A percentile compares a stretch with the other conserved stretches of the same genome.
Evolutionary conservation across 768 basidiomycete species (phyloP).

Genomic region (Fibroporia radiculosa): DNA sequence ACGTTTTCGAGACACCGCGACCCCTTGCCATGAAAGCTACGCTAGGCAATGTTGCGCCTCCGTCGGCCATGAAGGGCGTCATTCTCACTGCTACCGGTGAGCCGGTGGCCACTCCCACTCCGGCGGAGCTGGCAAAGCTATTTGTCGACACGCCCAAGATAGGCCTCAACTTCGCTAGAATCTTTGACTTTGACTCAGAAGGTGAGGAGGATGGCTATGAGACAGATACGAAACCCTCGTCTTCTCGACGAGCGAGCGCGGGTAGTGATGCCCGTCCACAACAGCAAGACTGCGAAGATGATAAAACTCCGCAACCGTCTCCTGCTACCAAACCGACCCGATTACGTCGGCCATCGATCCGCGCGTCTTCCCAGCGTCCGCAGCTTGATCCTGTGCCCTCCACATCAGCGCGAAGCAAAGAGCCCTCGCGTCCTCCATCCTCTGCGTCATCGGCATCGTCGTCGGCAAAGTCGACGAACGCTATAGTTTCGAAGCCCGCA

Average conservation of each 20-base stretch:
- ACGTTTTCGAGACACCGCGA: slow-evolving; percentile 46
- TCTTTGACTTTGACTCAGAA: slow-evolving; percentile 55
- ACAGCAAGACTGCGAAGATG: slow-evolving; percentile 24
- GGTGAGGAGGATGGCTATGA: slow-evolving; percentile 20
- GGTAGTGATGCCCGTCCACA: slow-evolving; percentile 42
- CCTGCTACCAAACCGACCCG: slow-evolving; percentile 16
- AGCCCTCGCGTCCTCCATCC: slow-evolving; percentile 5
- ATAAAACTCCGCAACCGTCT: slow-evolving; percentile 16
- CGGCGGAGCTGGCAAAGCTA: slow-evolving; percentile 55
- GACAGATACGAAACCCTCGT: slow-evolving; percentile 15
- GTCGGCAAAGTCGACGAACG: slow-evolving; percentile 4
- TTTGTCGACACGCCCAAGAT: slow-evolving; percentile 66
- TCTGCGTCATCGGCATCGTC: slow-evolving; percentile 10
- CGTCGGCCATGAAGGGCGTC: slow-evolving; percentile 48
- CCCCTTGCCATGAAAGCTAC: slow-evolving; percentile 25
- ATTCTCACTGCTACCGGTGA: slow-evolving; percentile 76
- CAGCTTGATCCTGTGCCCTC: slow-evolving; percentile 1
- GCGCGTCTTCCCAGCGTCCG: slow-evolving; percentile 16
- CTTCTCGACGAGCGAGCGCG: slow-evolving; percentile 17
- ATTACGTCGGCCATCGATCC: slow-evolving; percentile 22
- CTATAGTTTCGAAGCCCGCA: slow-evolving; percentile 4
- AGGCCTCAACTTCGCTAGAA: slow-evolving; percentile 68
- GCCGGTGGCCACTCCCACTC: slow-evolving; percentile 61
- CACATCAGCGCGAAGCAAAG: neutral
- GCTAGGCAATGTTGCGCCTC: slow-evolving; percentile 16